A percentile compares a stretch with the other conserved stretches of the same genome.
Evolutionary conservation across 2,329 filamentous ascomycete genomes (phyloP).

Genomic region (Alternaria alternata): DNA sequence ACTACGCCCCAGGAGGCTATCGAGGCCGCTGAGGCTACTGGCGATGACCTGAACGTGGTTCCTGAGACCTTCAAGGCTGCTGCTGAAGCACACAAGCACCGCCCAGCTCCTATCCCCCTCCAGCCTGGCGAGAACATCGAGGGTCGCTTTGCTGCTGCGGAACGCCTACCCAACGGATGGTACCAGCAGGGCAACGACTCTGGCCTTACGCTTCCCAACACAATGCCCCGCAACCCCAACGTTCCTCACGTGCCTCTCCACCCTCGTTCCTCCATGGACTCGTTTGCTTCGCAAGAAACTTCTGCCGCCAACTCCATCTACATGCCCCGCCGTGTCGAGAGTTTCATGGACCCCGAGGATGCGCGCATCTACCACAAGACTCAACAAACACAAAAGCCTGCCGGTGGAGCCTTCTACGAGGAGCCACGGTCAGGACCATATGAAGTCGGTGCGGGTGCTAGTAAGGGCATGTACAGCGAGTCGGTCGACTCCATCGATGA

Average conservation of each 20-base stretch:
- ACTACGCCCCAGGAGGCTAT: conserved; percentile 85
- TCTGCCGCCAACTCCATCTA: conserved; percentile 69
- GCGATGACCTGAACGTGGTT: conserved; percentile 89
- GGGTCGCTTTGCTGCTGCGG: conserved; percentile 78
- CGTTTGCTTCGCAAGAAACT: conserved; percentile 63
- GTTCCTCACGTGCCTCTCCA: conserved; percentile 59
- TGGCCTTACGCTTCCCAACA: conserved; percentile 64
- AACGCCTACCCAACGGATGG: conserved; percentile 71
- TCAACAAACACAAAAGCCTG: conserved; percentile 59
- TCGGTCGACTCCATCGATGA: conserved; percentile 49
- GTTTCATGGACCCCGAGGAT: conserved; percentile 81
- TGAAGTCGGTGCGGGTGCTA: conserved; percentile 27
- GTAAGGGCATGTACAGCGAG: conserved; percentile 44
- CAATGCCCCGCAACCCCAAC: conserved; percentile 55
- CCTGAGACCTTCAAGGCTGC: conserved; percentile 79
- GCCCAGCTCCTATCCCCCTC: conserved; percentile 66
- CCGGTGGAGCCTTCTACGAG: conserved; percentile 55
- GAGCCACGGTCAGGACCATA: conserved; percentile 40
- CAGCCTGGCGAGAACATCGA: conserved; percentile 78
- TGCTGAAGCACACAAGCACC: conserved; percentile 59
- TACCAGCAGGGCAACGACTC: conserved; percentile 76
- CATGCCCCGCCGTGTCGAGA: conserved; percentile 73
- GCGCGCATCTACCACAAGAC: conserved; percentile 75
- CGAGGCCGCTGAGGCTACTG: conserved; percentile 77
- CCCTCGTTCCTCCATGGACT: conserved; percentile 72